Conservation (phyloP, 257 asterid genomes). For the Cinchona pubescens region DNA sequence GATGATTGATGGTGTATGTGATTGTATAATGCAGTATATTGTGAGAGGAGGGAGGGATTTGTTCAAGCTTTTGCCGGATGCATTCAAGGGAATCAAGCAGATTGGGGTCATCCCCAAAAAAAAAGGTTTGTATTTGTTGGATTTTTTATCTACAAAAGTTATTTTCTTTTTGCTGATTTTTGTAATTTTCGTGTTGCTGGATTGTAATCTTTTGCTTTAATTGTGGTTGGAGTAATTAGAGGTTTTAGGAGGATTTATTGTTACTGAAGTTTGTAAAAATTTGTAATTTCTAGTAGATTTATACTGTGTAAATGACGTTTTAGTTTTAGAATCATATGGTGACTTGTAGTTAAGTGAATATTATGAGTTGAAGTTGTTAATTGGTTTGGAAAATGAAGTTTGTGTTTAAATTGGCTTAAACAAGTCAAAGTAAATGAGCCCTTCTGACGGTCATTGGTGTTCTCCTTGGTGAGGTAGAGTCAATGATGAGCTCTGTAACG, state of each 20-base stretch:
- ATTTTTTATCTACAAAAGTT: background rate
- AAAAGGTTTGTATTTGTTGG: constrained; percentile 44
- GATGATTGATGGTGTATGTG: background rate
- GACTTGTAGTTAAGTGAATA: background rate
- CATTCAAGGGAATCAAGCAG: constrained; percentile 92
- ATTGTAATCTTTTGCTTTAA: too few species aligned
- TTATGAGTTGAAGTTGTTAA: background rate
- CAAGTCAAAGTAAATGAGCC: background rate
- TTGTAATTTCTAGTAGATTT: too few species aligned
- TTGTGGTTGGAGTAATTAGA: background rate
- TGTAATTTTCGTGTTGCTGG: background rate
- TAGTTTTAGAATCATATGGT: background rate
- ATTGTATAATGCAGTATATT: constrained; percentile 54
- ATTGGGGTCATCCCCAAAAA: constrained; percentile 97
- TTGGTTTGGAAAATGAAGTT: background rate
- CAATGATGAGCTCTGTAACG: background rate
- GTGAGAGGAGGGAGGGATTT: constrained; percentile 95
- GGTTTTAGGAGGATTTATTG: too few species aligned
- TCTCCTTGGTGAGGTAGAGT: too few species aligned
- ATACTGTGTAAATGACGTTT: too few species aligned
- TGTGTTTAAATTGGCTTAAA: background rate
- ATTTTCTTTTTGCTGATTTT: background rate
- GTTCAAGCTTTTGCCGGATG: constrained; percentile 79
- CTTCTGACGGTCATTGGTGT: too few species aligned
- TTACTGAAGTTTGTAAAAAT: too few species aligned